Conservation (phyloP, 179 eudicot genomes). For the Amaranthus tricolor region DNA sequence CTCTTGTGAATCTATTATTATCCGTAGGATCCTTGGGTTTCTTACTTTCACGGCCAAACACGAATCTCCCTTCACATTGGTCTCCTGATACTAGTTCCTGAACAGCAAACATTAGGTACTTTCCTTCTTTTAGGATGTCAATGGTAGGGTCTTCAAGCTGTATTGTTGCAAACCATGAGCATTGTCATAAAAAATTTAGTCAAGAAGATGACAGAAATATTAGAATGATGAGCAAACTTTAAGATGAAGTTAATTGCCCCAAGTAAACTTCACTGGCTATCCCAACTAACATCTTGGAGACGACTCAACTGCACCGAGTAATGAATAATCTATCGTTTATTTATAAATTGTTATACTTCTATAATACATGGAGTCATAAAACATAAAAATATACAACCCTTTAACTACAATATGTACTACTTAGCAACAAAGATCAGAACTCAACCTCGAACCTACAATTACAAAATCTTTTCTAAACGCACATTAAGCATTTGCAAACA, state of each 20-base stretch:
- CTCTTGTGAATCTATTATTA: conserved; percentile 57
- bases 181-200: background rate
- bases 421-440: background rate
- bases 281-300: conserved; percentile 1
- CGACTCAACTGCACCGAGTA: background rate
- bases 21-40: conserved; percentile 46
- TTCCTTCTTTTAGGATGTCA: conserved; percentile 83
- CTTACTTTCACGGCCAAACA: conserved; percentile 88
- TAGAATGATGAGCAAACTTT: background rate
- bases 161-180: conserved; percentile 9
- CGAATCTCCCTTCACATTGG: conserved; percentile 91
- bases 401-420: background rate
- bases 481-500: background rate
- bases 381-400: no score
- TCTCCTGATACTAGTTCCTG: conserved; percentile 90
- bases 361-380: background rate
- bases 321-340: no score
- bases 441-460: background rate
- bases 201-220: background rate
- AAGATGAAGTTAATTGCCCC: background rate
- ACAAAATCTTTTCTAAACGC: background rate
- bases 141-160: conserved; percentile 84
- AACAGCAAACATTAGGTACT: conserved; percentile 86
- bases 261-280: background rate
- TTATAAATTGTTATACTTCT: no score